Evolutionary conservation across 305 asterid species (phyloP).

Genomic region (Fraxinus xanthoxyloides): DNA sequence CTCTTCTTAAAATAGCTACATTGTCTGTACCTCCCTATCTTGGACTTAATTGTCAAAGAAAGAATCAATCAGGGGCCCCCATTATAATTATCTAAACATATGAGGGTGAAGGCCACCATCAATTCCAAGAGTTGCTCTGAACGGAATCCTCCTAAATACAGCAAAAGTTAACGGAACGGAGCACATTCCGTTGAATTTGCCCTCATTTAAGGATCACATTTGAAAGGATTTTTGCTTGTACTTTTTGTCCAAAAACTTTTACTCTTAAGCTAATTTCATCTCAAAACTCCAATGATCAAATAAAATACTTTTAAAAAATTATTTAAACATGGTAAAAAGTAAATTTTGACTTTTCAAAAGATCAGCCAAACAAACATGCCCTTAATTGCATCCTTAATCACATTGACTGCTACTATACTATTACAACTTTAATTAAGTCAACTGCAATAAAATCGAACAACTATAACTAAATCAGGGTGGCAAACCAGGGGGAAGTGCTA

Average conservation of each 20-base stretch:
- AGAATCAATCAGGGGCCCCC: slow-evolving; percentile 21
- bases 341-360: background rate
- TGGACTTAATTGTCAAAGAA: slow-evolving; percentile 31
- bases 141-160: slow-evolving; percentile 29
- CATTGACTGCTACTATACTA: background rate
- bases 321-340: no score
- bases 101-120: background rate
- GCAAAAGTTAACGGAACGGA: slow-evolving; percentile 26
- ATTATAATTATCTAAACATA: slow-evolving; percentile 7
- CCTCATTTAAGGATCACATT: slow-evolving; percentile 27
- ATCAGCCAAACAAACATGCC: no score
- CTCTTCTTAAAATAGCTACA: slow-evolving; percentile 18
- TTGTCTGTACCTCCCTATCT: slow-evolving; percentile 26
- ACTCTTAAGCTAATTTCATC: background rate
- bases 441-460: background rate
- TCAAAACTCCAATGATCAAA: no score
- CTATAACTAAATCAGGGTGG: background rate
- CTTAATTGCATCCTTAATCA: slow-evolving; percentile 13
- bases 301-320: no score
- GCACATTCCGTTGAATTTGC: slow-evolving; percentile 13
- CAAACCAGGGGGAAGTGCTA: no score
- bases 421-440: background rate
- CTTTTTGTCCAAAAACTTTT: no score
- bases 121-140: background rate
- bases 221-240: no score